A percentile compares a stretch with the other conserved stretches of the same genome.
Conservation (phyloP, 768 basidiomycete genomes). For the Leccinellum luteum region DNA sequence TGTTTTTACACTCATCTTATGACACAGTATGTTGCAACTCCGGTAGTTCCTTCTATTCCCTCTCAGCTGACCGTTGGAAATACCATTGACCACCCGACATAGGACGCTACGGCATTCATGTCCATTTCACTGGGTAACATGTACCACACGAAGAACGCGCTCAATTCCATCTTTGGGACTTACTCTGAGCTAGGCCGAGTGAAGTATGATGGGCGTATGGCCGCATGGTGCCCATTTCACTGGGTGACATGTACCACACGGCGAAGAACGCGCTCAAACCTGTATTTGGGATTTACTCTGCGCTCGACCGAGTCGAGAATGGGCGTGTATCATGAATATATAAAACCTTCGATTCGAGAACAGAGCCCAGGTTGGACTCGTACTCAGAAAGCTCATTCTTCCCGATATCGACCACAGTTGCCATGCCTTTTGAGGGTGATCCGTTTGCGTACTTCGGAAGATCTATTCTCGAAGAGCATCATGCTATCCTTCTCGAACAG, state of each 20-base stretch:
- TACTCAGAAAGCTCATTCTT: neutral
- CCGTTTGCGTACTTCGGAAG: slow-evolving; percentile 15
- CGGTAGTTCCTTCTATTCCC: neutral
- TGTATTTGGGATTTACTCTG: neutral
- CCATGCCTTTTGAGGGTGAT: slow-evolving; percentile 17
- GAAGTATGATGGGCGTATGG: too few relatives aligned
- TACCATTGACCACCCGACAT: neutral
- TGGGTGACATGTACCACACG: neutral
- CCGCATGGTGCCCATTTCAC: neutral
- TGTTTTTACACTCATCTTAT: neutral
- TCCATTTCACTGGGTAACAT: neutral
- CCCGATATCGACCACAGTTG: neutral
- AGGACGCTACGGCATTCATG: neutral
- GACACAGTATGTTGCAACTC: neutral
- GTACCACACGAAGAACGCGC: neutral
- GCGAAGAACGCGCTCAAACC: neutral
- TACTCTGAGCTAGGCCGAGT: neutral
- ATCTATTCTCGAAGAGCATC: slow-evolving; percentile 13
- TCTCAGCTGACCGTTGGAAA: neutral
- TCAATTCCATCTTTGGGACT: neutral
- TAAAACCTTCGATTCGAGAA: neutral
- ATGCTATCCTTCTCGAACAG: slow-evolving; percentile 5
- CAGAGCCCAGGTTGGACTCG: neutral
- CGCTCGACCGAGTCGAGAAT: neutral
- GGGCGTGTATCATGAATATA: neutral